A percentile compares a stretch with the other conserved stretches of the same genome.
phyloP scores from a whole-genome alignment of 2,329 filamentous ascomycete genomes.

The Moelleriella libera region DNA sequence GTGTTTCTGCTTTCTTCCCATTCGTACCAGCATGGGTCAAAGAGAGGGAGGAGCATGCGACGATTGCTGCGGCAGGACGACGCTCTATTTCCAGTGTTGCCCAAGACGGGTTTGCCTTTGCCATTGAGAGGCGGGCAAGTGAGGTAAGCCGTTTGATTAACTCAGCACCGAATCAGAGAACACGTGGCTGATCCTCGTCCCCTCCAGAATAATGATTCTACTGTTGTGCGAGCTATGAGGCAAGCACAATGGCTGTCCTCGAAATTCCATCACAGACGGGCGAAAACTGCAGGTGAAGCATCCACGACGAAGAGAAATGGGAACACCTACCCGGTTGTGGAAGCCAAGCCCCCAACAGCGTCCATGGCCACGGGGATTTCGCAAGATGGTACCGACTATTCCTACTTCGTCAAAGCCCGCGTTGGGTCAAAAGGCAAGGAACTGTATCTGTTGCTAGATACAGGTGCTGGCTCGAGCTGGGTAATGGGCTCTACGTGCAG shows the following conservation, averaged over 20 bases:
- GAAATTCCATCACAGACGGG: conserved; percentile 4
- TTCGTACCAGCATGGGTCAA: conserved; percentile 24
- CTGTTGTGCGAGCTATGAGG: conserved; percentile 5
- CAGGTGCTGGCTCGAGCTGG: conserved; percentile 64
- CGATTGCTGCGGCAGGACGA: conserved; percentile 10
- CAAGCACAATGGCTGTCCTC: conserved; percentile 5
- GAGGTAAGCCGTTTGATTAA: conserved; percentile 1
- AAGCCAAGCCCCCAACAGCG: conserved; percentile 28
- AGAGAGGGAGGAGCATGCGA: conserved; percentile 12
- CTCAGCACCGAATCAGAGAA: neutral
- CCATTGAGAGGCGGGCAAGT: conserved; percentile 22
- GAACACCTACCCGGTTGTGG: conserved; percentile 32
- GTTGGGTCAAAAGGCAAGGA: conserved; percentile 40
- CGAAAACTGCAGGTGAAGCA: neutral
- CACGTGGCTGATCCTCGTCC: neutral
- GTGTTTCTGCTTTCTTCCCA: conserved; percentile 32
- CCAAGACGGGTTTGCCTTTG: conserved; percentile 20
- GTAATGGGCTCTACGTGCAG: conserved; percentile 61
- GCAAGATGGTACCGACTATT: conserved; percentile 52
- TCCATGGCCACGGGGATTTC: conserved; percentile 39
- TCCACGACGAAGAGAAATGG: conserved; percentile 16
- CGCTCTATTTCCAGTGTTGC: conserved; percentile 6
- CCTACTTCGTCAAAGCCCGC: conserved; percentile 45
- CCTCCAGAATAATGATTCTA: conserved; percentile 1
- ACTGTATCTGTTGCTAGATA: conserved; percentile 51